phyloP scores from a whole-genome alignment of 208 protist species.

The Novymonas esmeraldas region DNA sequence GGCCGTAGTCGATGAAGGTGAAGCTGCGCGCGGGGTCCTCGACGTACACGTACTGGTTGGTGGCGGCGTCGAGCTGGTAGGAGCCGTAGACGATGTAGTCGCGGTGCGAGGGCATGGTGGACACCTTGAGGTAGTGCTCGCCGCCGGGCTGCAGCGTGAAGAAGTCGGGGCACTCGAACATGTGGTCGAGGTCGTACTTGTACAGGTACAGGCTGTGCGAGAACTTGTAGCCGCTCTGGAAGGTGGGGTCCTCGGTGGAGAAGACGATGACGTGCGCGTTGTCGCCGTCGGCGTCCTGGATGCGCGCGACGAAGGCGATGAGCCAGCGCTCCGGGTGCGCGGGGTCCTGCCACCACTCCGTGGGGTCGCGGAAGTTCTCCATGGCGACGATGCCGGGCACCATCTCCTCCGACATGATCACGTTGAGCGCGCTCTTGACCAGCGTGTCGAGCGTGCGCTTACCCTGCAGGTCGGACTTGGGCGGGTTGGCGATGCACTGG shows the following conservation, averaged over 20 bases:
- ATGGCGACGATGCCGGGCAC: conserved; percentile 38
- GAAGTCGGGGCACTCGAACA: conserved; percentile 62
- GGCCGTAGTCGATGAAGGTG: conserved; percentile 55
- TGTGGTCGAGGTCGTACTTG: conserved; percentile 34
- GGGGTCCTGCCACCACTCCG: conserved; percentile 53
- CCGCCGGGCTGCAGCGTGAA: conserved; percentile 34
- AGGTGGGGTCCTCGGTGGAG: conserved; percentile 42
- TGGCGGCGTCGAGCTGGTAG: conserved; percentile 16
- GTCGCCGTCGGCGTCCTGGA: conserved; percentile 30
- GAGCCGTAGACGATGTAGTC: conserved; percentile 49
- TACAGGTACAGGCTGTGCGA: conserved; percentile 46
- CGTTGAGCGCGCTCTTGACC: conserved; percentile 40
- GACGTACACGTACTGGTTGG: conserved; percentile 36
- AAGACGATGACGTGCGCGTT: conserved; percentile 52
- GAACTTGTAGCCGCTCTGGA: conserved; percentile 41
- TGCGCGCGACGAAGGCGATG: conserved; percentile 43
- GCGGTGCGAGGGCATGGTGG: conserved; percentile 45
- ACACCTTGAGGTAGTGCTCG: conserved; percentile 55
- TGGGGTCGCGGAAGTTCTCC: conserved; percentile 57
- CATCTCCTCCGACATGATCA: conserved; percentile 37
- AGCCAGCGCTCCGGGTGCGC: conserved; percentile 36
- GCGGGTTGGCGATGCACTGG: conserved; percentile 48
- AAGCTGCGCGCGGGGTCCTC: conserved; percentile 34
- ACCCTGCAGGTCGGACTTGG: conserved; percentile 22
- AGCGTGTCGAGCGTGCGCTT: conserved; percentile 34